A percentile compares a stretch with the other conserved stretches of the same genome.
Evolutionary conservation across 305 asterid genomes (phyloP).

Genomic region (Fraxinus angustifolia): DNA sequence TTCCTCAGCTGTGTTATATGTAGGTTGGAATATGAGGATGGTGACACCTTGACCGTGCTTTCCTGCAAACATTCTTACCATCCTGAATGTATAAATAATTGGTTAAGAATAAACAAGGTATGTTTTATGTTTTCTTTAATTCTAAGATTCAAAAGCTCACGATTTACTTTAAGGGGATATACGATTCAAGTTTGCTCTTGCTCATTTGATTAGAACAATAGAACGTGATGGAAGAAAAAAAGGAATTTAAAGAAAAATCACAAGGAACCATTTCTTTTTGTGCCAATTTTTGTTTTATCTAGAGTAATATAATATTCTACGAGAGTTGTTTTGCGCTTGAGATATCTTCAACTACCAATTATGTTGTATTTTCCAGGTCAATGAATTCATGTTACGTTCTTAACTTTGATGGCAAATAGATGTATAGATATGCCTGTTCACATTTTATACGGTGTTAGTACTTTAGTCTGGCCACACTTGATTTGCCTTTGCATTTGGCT

Average conservation of each 20-base stretch:
- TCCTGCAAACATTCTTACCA: conserved; percentile 85
- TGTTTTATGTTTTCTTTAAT: neutral
- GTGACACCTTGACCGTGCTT: conserved; percentile 67
- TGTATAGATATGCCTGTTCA: neutral
- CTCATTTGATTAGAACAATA: neutral
- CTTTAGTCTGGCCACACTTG: neutral
- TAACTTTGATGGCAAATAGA: neutral
- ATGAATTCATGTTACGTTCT: neutral
- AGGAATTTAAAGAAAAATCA: neutral
- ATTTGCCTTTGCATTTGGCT: neutral
- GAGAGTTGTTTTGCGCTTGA: neutral
- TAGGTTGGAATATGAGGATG: conserved; percentile 89
- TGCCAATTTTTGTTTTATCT: neutral
- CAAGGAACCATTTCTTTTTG: neutral
- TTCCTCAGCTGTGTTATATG: conserved; percentile 77
- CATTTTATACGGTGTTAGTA: neutral
- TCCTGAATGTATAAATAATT: conserved; percentile 72
- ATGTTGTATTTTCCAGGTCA: neutral
- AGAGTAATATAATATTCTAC: neutral
- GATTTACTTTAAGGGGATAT: neutral
- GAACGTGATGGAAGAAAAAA: neutral
- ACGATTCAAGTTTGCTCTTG: neutral
- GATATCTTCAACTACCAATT: neutral
- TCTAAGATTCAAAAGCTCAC: neutral
- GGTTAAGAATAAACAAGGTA: conserved; percentile 90